A percentile compares a stretch with the other conserved stretches of the same genome.
These are phyloP conservation scores for Clausena lansium DNA, from an alignment of 345 rosid genomes.

Conservation along the genomic window DNA sequence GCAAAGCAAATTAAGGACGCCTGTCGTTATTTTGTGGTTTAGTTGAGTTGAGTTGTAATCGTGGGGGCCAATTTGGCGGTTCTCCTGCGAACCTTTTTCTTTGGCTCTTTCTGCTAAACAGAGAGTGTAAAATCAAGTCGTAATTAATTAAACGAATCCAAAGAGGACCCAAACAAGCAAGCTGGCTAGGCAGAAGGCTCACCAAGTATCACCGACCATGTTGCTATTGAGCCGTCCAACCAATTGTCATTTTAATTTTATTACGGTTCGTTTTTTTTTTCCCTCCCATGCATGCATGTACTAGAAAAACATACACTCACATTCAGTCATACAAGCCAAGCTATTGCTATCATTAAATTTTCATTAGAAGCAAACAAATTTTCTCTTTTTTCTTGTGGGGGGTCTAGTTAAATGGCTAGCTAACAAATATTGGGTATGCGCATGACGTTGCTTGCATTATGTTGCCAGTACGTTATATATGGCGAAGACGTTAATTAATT, in stretches of 20 bases:
- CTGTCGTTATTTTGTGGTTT: no score
- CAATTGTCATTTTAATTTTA: background rate
- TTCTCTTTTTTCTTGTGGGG: background rate
- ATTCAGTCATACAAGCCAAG: background rate
- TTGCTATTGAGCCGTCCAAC: background rate
- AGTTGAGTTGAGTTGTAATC: background rate
- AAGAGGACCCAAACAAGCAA: background rate
- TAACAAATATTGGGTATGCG: background rate
- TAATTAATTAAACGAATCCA: background rate
- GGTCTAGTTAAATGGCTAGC: background rate
- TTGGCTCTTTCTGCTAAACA: background rate
- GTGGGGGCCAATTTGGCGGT: background rate
- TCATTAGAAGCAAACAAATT: background rate
- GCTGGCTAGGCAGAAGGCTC: background rate
- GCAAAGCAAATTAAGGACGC: no score
- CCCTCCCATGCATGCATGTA: background rate
- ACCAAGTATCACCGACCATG: background rate
- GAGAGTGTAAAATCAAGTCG: background rate
- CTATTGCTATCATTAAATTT: background rate
- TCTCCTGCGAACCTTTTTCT: background rate
- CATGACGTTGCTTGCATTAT: background rate
- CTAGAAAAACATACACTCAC: background rate
- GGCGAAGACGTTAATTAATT: background rate
- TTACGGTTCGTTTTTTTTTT: no score
- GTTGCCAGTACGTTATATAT: background rate